A percentile compares a stretch with the other conserved stretches of the same genome.
These are phyloP conservation scores for Backusella westeae DNA, from an alignment of 192 early-diverging fungal species.

Conservation along the genomic window DNA sequence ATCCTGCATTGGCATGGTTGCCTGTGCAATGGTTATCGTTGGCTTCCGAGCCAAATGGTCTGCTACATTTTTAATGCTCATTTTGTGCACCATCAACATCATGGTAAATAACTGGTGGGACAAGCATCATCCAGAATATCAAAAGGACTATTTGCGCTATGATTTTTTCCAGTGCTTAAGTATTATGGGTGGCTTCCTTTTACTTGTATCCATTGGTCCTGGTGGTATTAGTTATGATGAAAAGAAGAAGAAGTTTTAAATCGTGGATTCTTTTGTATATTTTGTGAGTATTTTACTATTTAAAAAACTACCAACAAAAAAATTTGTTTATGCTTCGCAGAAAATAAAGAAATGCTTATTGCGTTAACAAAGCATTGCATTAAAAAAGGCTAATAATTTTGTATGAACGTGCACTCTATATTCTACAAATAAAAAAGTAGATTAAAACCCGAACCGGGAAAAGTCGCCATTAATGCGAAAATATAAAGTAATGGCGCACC, in stretches of 20 bases:
- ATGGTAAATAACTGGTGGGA: slow-evolving; percentile 97
- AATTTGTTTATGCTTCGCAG: background rate
- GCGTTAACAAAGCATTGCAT: background rate
- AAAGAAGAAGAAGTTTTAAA: slow-evolving; percentile 93
- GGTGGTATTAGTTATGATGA: slow-evolving; percentile 94
- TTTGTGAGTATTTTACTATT: background rate
- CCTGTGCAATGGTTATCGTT: slow-evolving; percentile 91
- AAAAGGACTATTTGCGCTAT: slow-evolving; percentile 93
- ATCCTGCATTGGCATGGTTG: slow-evolving; percentile 71
- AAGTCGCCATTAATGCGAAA: background rate
- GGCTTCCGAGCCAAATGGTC: slow-evolving; percentile 98
- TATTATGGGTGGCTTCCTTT: slow-evolving; percentile 92
- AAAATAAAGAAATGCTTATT: background rate
- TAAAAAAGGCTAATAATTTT: too few relatives aligned
- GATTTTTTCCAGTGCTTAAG: slow-evolving; percentile 99
- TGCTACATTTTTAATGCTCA: slow-evolving; percentile 84
- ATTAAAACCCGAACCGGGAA: background rate
- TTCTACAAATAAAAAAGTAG: too few relatives aligned
- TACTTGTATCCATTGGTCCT: slow-evolving; percentile 87
- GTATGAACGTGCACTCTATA: too few relatives aligned
- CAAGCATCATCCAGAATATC: slow-evolving; percentile 73
- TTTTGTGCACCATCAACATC: slow-evolving; percentile 86
- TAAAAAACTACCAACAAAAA: background rate
- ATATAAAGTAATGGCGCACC: background rate
- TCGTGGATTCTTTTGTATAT: background rate